A percentile compares a stretch with the other conserved stretches of the same genome.
phyloP scores from a whole-genome alignment of 2,329 filamentous ascomycete species.

The Fusarium algeriense region DNA sequence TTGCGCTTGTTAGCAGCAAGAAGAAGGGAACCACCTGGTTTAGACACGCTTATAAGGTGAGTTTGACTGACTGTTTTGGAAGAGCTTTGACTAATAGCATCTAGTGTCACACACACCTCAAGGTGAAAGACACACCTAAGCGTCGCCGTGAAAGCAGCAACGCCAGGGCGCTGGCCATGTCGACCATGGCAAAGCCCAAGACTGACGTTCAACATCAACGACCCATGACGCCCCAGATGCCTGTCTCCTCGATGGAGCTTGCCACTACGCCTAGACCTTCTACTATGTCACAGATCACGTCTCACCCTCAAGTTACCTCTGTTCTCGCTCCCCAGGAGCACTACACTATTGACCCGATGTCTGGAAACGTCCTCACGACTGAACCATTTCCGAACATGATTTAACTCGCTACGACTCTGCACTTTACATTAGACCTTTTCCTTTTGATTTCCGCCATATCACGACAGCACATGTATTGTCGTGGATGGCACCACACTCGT shows the following conservation, averaged over 20 bases:
- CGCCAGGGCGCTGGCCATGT: constrained; percentile 56
- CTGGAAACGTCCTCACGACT: constrained; percentile 43
- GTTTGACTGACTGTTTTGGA: constrained; percentile 36
- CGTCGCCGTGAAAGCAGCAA: constrained; percentile 73
- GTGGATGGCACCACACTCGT: constrained; percentile 44
- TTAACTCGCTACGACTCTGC: constrained; percentile 40
- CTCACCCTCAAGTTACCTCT: constrained; percentile 46
- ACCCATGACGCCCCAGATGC: constrained; percentile 49
- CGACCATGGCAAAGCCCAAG: constrained; percentile 62
- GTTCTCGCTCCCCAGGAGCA: constrained; percentile 36
- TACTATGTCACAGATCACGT: constrained; percentile 46
- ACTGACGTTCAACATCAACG: constrained; percentile 57
- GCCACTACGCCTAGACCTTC: constrained; percentile 46
- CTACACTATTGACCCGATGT: constrained; percentile 40
- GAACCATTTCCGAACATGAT: constrained; percentile 49
- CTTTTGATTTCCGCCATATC: constrained; percentile 38
- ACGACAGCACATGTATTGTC: constrained; percentile 43
- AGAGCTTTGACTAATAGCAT: constrained; percentile 37
- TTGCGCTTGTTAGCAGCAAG: constrained; percentile 84
- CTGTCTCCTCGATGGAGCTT: constrained; percentile 38
- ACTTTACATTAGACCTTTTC: constrained; percentile 36
- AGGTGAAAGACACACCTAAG: constrained; percentile 78
- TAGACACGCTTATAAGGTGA: constrained; percentile 87
- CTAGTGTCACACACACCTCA: constrained; percentile 78
- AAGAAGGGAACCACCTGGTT: constrained; percentile 96